These are phyloP conservation scores for Globisporangium orthogonon DNA, from an alignment of 352 stramenopile species.

Conservation along the genomic window DNA sequence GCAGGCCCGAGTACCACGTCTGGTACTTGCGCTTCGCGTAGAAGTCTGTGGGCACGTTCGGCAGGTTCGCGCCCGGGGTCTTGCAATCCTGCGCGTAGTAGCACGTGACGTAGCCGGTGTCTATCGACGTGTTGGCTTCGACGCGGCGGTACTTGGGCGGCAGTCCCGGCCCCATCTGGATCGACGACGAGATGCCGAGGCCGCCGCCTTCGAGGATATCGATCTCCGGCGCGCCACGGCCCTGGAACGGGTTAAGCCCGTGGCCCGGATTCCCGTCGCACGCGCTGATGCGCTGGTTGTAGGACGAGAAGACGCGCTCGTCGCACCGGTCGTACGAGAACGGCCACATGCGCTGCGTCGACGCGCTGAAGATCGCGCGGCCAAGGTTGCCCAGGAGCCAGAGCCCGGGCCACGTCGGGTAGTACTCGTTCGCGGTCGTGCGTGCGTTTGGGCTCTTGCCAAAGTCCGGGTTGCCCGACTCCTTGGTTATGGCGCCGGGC, in stretches of 20 bases:
- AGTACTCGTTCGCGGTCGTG: constrained; percentile 26
- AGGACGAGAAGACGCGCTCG: constrained; percentile 71
- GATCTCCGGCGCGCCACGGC: constrained; percentile 92
- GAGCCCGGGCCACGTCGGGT: constrained; percentile 90
- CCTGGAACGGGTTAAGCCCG: constrained; percentile 84
- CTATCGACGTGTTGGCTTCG: constrained; percentile 21
- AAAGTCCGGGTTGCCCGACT: constrained; percentile 56
- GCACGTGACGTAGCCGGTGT: constrained; percentile 22
- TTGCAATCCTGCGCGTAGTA: constrained; percentile 35
- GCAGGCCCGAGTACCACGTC: constrained; percentile 52
- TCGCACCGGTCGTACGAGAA: constrained; percentile 93
- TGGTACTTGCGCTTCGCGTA: constrained; percentile 32
- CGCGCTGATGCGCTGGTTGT: constrained; percentile 76
- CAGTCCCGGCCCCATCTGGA: constrained; percentile 67
- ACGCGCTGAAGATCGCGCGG: constrained; percentile 91
- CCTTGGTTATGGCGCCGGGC: constrained; percentile 69
- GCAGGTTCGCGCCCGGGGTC: constrained; percentile 45
- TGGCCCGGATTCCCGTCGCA: constrained; percentile 90
- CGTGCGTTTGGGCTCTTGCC: constrained; percentile 65
- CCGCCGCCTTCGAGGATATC: constrained; percentile 91
- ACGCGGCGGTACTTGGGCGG: constrained; percentile 39
- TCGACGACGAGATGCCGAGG: constrained; percentile 60
- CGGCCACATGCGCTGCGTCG: constrained; percentile 93
- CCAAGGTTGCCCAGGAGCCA: constrained; percentile 96
- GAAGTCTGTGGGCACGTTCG: constrained; percentile 38